Base-by-base conservation (phyloP, 257 asterid genomes). In the Lavandula angustifolia region DNA sequence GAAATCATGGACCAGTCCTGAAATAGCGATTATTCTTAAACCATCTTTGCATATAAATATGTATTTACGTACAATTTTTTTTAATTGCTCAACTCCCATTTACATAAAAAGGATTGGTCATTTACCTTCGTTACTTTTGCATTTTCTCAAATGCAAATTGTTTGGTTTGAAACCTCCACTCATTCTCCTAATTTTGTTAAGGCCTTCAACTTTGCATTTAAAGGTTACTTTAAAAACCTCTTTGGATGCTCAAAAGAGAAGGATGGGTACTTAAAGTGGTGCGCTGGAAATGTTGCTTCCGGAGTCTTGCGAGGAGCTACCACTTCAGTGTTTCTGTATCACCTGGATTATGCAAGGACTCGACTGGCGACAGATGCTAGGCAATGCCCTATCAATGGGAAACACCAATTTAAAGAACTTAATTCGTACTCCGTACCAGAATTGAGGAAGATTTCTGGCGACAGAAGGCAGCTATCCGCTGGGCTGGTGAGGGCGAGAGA, bases 231-330 rank as follows among this genome's bases (percentile, higher is more conserved):
- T 89, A 83, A 76, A 74, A 67, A 78, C 65, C 62, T 76, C 27
- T 78, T 91, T 73, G 94, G 89, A 57, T 80, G 74, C 71, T 86
- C 95, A 12, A 91, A 84, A 75, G 98, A 86, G 58, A 84, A 73
- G 70, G 95, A 85, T 76, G 96, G 96, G 57, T 82, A 88, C 66
- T 13, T 78, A 3, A 85, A 82, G 82, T 86, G 96, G 92, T 91
- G 88, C 83, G 92, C 95, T 22, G 92, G 95, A 64, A 91, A 91
- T 70, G 86, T 91, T 75, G 95, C 92, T 71, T 83, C 98, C 0
- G 98, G 60, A 91, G 96, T 79, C 95, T 96, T 75, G 96, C 98
- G n/a, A 33, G 98, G 96, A 67, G 96, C 95, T 6, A 88, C 92
- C 18, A 91, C 98, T 17, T 91, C 96, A 18, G 61, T 83, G 46